Evolutionary conservation across 1,284 basidiomycete species (phyloP).

Genomic region (Inonotus hispidus): DNA sequence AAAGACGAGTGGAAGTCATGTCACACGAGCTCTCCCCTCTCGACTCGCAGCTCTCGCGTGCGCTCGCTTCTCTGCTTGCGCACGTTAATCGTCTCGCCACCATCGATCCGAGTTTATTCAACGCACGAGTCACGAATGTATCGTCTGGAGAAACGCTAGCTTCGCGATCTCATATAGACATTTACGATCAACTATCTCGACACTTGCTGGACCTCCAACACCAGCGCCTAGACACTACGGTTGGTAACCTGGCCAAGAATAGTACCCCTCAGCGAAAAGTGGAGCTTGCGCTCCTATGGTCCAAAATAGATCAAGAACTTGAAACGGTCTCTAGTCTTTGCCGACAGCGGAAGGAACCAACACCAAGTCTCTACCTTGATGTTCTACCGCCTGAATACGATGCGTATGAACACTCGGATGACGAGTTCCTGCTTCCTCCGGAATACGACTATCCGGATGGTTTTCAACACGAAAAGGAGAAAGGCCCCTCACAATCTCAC

Average conservation of each 20-base stretch:
- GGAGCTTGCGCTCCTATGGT: slow-evolving; percentile 67
- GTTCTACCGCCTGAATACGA: slow-evolving; percentile 68
- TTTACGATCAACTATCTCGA: slow-evolving; percentile 57
- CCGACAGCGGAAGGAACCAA: slow-evolving; percentile 44
- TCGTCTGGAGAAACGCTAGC: slow-evolving; percentile 19
- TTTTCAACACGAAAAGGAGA: slow-evolving; percentile 13
- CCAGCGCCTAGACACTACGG: slow-evolving; percentile 38
- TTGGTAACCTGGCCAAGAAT: slow-evolving; percentile 26
- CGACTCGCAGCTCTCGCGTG: slow-evolving; percentile 57
- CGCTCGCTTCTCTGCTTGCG: slow-evolving; percentile 60
- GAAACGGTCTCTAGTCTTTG: slow-evolving; percentile 64
- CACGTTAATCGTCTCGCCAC: slow-evolving; percentile 57
- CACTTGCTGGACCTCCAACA: slow-evolving; percentile 65
- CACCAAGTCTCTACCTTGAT: slow-evolving; percentile 28
- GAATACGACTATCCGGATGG: slow-evolving; percentile 42
- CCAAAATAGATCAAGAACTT: slow-evolving; percentile 64
- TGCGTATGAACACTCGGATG: slow-evolving; percentile 36
- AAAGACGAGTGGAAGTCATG: slow-evolving; percentile 44
- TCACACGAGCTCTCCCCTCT: slow-evolving; percentile 37
- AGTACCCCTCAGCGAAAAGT: slow-evolving; percentile 49
- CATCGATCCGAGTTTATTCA: slow-evolving; percentile 25
- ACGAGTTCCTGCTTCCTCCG: slow-evolving; percentile 45
- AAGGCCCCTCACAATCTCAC: slow-evolving; percentile 3
- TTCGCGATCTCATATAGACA: slow-evolving; percentile 33
- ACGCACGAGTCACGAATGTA: slow-evolving; percentile 20